Conservation (phyloP, 371 early-diverging fungal genomes). For the Mortierella sp. region DNA sequence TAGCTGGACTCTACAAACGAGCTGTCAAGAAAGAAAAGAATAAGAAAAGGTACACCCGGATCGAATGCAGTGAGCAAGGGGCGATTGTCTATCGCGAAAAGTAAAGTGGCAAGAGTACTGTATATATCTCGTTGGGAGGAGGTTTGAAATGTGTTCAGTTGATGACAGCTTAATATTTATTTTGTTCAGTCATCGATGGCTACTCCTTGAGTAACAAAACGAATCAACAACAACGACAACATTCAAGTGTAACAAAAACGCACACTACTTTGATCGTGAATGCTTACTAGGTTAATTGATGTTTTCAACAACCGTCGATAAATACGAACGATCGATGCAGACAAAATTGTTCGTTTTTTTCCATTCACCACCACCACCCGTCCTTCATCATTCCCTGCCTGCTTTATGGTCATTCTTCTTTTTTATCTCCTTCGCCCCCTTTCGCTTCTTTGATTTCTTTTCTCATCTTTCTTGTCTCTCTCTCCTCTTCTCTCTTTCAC, state of each 20-base stretch:
- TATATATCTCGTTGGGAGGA: neutral
- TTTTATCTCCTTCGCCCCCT: too few species aligned
- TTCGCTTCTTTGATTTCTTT: too few species aligned
- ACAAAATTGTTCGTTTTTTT: neutral
- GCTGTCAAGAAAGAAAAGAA: neutral
- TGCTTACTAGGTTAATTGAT: neutral
- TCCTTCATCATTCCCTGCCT: neutral
- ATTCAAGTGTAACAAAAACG: too few species aligned
- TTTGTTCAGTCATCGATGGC: neutral
- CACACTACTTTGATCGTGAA: too few species aligned
- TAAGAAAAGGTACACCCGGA: neutral
- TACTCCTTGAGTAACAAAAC: neutral
- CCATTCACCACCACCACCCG: neutral
- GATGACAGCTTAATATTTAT: neutral
- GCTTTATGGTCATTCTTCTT: neutral
- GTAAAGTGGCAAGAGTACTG: neutral
- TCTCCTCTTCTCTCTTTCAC: neutral
- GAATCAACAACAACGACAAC: too few species aligned
- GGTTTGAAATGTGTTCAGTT: too few species aligned
- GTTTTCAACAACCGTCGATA: neutral
- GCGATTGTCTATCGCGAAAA: neutral
- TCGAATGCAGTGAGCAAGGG: conserved; percentile 10
- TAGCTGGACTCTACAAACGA: neutral
- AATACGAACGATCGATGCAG: neutral
- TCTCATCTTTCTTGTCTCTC: too few species aligned